phyloP scores from a whole-genome alignment of 2,329 filamentous ascomycete species.

The Geosmithia morbida region DNA sequence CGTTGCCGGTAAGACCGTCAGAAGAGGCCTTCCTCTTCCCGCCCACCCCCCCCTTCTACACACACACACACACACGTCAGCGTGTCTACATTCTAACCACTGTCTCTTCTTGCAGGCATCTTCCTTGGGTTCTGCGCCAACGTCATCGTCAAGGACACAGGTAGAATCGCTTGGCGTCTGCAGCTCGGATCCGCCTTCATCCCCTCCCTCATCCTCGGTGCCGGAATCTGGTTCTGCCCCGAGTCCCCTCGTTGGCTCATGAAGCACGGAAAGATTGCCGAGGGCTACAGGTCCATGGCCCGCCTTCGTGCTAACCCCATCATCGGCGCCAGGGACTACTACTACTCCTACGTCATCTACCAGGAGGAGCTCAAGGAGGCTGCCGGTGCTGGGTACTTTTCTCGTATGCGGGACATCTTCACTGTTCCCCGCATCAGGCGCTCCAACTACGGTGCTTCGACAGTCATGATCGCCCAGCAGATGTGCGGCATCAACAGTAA shows the following conservation, averaged over 20 bases:
- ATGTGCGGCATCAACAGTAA: slow-evolving; percentile 30
- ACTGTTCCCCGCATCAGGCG: slow-evolving; percentile 52
- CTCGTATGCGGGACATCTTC: slow-evolving; percentile 37
- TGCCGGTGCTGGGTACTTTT: slow-evolving; percentile 12
- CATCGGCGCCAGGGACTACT: slow-evolving; percentile 42
- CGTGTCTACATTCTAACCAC: slow-evolving; percentile 20
- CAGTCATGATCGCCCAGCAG: slow-evolving; percentile 65
- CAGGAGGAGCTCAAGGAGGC: slow-evolving; percentile 15
- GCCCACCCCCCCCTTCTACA: too few relatives aligned
- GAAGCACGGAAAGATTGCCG: slow-evolving; percentile 42
- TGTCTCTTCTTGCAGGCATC: slow-evolving; percentile 9
- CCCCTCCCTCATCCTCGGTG: slow-evolving; percentile 30
- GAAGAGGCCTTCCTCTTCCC: not conserved
- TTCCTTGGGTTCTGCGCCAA: slow-evolving; percentile 33
- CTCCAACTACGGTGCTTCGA: slow-evolving; percentile 60
- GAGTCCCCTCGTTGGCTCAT: slow-evolving; percentile 49
- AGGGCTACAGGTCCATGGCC: slow-evolving; percentile 38
- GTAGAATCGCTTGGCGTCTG: slow-evolving; percentile 39
- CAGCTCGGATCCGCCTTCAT: slow-evolving; percentile 43
- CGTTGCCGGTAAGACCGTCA: slow-evolving; percentile 8
- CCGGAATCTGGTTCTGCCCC: slow-evolving; percentile 46
- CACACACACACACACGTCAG: too few relatives aligned
- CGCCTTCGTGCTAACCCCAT: slow-evolving; percentile 34
- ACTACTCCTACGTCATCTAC: slow-evolving; percentile 26
- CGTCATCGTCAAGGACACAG: slow-evolving; percentile 35